A percentile compares a stretch with the other conserved stretches of the same genome.
Evolutionary conservation across 495 filamentous ascomycete genomes (phyloP).

Genomic region (Acidiella bohemica): DNA sequence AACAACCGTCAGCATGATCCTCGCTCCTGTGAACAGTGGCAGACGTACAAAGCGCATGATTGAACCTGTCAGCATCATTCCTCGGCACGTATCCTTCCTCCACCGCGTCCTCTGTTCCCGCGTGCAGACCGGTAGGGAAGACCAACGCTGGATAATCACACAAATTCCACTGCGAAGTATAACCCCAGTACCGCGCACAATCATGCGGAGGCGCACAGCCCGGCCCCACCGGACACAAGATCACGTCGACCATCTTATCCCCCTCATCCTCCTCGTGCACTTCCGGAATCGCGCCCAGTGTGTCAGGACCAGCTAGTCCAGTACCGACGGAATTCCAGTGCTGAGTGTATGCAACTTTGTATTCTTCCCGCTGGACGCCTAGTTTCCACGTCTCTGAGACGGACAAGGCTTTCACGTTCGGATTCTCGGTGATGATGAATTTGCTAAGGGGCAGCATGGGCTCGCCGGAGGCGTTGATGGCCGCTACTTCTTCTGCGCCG

Average conservation of each 20-base stretch:
- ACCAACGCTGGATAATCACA: conserved; percentile 15
- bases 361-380: conserved; percentile 20
- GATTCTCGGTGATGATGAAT: conserved; percentile 40
- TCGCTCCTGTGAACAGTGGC: no score
- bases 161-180: conserved; percentile 13
- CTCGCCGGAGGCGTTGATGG: conserved; percentile 12
- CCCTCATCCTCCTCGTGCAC: background rate
- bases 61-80: conserved; percentile 31
- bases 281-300: background rate
- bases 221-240: conserved; percentile 33
- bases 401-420: conserved; percentile 30
- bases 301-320: conserved; percentile 8
- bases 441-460: conserved; percentile 34
- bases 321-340: conserved; percentile 13
- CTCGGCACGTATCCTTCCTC: conserved; percentile 25
- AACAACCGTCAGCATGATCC: no score
- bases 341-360: conserved; percentile 4
- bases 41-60: conserved; percentile 28
- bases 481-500: conserved; percentile 7
- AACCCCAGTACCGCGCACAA: conserved; percentile 10
- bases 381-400: conserved; percentile 43
- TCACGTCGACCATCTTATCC: conserved; percentile 39
- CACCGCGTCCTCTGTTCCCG: conserved; percentile 30
- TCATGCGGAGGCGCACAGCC: conserved; percentile 11
- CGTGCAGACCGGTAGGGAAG: conserved; percentile 32